Evolutionary conservation across 768 basidiomycete species (phyloP).

Genomic region (Chalciporus chontae): DNA sequence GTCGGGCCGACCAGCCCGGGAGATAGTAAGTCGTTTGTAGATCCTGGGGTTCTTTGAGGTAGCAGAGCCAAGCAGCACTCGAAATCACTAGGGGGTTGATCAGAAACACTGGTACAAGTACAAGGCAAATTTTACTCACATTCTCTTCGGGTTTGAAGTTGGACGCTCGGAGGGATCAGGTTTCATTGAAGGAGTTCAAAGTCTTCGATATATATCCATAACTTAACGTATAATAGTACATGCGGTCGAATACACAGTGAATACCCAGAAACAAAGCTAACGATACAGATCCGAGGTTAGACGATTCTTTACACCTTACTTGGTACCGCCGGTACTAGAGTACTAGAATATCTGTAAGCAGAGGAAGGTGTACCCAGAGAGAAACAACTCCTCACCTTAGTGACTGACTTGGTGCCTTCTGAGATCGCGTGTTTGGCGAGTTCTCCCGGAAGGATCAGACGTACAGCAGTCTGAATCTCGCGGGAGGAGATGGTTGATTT

Average conservation of each 20-base stretch:
- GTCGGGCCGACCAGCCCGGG: too few relatives aligned
- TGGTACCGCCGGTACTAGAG: slow-evolving; percentile 69
- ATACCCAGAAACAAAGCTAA: slow-evolving; percentile 25
- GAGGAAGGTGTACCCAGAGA: neutral
- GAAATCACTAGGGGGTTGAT: too few relatives aligned
- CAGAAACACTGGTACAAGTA: too few relatives aligned
- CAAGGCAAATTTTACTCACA: too few relatives aligned
- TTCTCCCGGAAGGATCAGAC: slow-evolving; percentile 95
- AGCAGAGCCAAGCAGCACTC: too few relatives aligned
- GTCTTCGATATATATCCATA: slow-evolving; percentile 5
- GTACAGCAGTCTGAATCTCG: slow-evolving; percentile 96
- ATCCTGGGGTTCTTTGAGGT: too few relatives aligned
- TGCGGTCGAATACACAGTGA: slow-evolving; percentile 13
- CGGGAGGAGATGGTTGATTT: slow-evolving; percentile 98
- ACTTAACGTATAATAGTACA: slow-evolving; percentile 19
- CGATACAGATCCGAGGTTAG: slow-evolving; percentile 22
- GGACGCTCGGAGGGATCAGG: too few relatives aligned
- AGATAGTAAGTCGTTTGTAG: too few relatives aligned
- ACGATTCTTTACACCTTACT: slow-evolving; percentile 38
- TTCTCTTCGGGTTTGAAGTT: too few relatives aligned
- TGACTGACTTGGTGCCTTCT: slow-evolving; percentile 92
- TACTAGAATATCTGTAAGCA: slow-evolving; percentile 43
- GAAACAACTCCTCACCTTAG: slow-evolving; percentile 51
- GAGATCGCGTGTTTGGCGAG: slow-evolving; percentile 74
- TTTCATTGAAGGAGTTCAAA: neutral